phyloP scores from a whole-genome alignment of 139 green algal species.

The Nannochloris sp. region DNA sequence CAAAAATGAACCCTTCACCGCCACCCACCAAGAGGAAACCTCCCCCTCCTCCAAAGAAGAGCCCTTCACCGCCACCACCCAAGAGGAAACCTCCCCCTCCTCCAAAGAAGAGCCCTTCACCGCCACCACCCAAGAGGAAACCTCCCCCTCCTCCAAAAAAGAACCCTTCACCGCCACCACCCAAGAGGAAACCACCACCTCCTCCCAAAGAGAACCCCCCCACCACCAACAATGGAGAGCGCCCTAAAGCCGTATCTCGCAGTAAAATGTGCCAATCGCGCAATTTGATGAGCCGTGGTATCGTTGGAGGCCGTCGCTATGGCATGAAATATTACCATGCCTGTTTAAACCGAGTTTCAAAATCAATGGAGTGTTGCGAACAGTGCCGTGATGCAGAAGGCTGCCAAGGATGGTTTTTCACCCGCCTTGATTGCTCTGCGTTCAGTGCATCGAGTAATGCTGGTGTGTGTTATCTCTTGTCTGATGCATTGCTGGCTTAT shows the following conservation, averaged over 20 bases:
- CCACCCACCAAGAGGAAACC: background rate
- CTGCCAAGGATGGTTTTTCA: background rate
- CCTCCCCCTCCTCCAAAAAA: background rate
- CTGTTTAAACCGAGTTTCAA: background rate
- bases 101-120: background rate
- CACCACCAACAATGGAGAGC: background rate
- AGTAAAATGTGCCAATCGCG: background rate
- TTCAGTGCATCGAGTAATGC: background rate
- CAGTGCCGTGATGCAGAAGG: background rate
- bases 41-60: background rate
- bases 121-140: background rate
- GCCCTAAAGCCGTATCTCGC: too few species aligned
- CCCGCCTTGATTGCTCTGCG: background rate
- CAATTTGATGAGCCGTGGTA: background rate
- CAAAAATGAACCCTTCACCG: too few species aligned
- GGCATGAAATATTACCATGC: background rate
- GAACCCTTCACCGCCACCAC: too few species aligned
- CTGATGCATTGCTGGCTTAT: background rate
- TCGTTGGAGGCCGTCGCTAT: background rate
- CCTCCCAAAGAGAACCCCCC: background rate
- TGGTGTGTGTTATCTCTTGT: background rate
- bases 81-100: background rate
- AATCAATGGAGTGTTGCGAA: background rate
- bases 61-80: too few species aligned
- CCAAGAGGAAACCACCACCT: background rate